Percentiles rank a stretch among this genome's conserved stretches.
These are phyloP conservation scores for Singerocomus inundabilis DNA, from an alignment of 1,284 basidiomycete species.

Conservation along the genomic window DNA sequence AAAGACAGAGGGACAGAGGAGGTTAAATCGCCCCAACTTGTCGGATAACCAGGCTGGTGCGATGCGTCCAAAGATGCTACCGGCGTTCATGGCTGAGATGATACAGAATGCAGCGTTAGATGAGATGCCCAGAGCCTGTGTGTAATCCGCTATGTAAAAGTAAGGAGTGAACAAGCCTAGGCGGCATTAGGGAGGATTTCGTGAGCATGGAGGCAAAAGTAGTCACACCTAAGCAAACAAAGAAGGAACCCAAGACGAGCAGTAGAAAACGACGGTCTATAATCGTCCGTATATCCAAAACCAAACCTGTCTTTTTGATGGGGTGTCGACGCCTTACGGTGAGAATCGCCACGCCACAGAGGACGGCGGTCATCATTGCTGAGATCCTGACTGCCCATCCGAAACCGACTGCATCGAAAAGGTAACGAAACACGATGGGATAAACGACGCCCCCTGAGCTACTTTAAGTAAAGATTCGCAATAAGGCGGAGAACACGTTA, in stretches of 20 bases:
- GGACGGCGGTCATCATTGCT: constrained; percentile 41
- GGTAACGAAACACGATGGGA: constrained; percentile 59
- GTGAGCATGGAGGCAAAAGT: not conserved
- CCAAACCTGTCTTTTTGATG: constrained; percentile 22
- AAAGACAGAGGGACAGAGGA: constrained; percentile 58
- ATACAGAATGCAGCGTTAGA: constrained; percentile 46
- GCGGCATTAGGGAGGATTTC: constrained; percentile 42
- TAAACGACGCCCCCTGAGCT: constrained; percentile 60
- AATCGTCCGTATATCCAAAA: constrained; percentile 36
- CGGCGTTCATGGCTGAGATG: constrained; percentile 63
- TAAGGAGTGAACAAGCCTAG: constrained; percentile 63
- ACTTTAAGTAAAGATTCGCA: constrained; percentile 21
- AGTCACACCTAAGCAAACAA: constrained; percentile 46
- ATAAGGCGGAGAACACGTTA: constrained; percentile 27
- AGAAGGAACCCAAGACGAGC: constrained; percentile 45
- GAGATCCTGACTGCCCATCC: constrained; percentile 58
- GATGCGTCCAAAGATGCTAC: constrained; percentile 60
- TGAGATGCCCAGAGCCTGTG: constrained; percentile 39
- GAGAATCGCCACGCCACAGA: constrained; percentile 42
- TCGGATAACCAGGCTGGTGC: constrained; percentile 62
- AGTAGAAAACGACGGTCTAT: constrained; percentile 46
- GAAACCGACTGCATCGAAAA: constrained; percentile 58
- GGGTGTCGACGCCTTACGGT: constrained; percentile 36
- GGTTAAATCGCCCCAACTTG: constrained; percentile 58
- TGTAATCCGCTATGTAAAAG: constrained; percentile 60